Base-by-base conservation (phyloP, 768 basidiomycete genomes). In the Pholiota molesta region DNA sequence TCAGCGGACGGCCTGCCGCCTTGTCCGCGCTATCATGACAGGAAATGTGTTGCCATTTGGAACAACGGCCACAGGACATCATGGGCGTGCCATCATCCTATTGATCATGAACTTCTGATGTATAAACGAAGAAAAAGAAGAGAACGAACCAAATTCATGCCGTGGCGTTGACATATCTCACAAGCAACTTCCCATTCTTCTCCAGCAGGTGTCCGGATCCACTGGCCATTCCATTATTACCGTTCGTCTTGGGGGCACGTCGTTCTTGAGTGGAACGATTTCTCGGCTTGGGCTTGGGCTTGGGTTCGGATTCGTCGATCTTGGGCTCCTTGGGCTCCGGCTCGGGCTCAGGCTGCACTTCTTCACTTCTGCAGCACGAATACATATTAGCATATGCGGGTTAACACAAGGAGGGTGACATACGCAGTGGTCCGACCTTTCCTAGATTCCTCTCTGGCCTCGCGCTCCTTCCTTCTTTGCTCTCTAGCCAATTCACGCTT, bases 171-270 rank as follows among this genome's bases (percentile, higher is more conserved):
- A 72, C 95, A 97, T 39, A 97, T 81, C 71, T 97, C 95, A 70
- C 95, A 97, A 69, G 92, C 89, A 23, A 97, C 76, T 60, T 92
- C 87, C 95, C 95, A 96, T 60, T 89, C 85, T 55, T 88, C 90
- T 29, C 78, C 79, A 19, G 76, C 74, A 33, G 86, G 84, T 5
- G 83, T 84, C 44, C 82, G 83, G 83, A 79, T 17, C 83, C 84
- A 62, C 76, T 82, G 14, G 73, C 71, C 17, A 72, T 51, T 23
- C 42, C 31, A 52, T 69, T 64, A 51, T 73, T 74, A 35, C 64
- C 64, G 51, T 64, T 69, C 28, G 52, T 39, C 19, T 65, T 61
- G 4, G 52, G 51, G 5, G 56, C 42, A 53, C 60, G 58, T 9
- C 54, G 62, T 49, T 59, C 35, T 17, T 56, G 66, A 21, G 28